Base-by-base conservation (phyloP, 106 monocot species). In the Platanthera zijinensis region DNA sequence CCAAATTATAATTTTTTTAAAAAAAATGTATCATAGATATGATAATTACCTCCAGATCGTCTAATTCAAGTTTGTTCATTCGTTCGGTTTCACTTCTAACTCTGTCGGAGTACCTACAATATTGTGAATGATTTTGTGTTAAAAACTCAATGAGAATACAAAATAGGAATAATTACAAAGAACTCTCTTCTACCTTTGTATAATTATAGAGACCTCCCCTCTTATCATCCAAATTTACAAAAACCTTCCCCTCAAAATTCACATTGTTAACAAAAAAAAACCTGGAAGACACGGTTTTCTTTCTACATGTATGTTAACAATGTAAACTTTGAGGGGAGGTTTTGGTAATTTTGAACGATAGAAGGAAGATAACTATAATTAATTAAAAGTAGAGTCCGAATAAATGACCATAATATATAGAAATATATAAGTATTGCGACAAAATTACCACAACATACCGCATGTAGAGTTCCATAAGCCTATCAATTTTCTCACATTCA, bases 401-500 rank as follows among this genome's bases (percentile, higher is more conserved):
- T 39, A 39, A 39, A 39, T 39, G 39, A 39, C 39, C 39, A 3
- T 39, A 39, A 39, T 39, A 39, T 39, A 46, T 8, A 78, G 59
- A 14, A n/a, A 61, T 51, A 75, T 51, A 51, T 7, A 39, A 39
- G 3, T 39, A 39, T 39, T 39, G 39, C 39, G 39, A 39, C 39
- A 77, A 30, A 61, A 61, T n/a, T 18, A 18, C n/a, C 13, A 18
- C 76, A 30, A 47, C 74, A 51, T 84, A 91, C 97, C 97, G 86
- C 80, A 88, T 79, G 76, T 89, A 92, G 5, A 97, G 75, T 86
- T 97, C 97, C 97, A 97, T 92, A 57, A 97, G 89, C 14, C 97
- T 82, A 77, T 97, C 97, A 57, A 97, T 90, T 75, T 97, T 97
- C 80, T 97, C 97, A 83, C 89, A 97, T 81, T 97, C 97, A 82